phyloP scores from a whole-genome alignment of 75 land plant species.

The Sequoiadendron giganteum region DNA sequence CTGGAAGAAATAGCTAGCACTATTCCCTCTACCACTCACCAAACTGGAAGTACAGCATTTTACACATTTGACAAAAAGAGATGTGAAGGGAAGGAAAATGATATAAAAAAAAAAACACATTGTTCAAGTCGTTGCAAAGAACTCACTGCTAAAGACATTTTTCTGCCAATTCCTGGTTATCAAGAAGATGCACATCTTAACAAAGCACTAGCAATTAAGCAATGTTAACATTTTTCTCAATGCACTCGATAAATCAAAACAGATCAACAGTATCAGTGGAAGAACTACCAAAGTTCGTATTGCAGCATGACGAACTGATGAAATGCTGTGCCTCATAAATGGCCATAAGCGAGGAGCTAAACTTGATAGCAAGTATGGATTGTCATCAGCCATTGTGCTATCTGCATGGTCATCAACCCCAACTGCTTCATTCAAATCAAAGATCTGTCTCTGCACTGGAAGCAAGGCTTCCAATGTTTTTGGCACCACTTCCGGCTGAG shows the following conservation, averaged over 20 bases:
- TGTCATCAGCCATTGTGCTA: conserved; percentile 31
- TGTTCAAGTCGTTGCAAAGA: not conserved
- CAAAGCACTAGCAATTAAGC: not conserved
- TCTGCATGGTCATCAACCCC: conserved; percentile 39
- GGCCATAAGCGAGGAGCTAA: conserved; percentile 96
- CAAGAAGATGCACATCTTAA: not conserved
- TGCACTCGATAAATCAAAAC: not conserved
- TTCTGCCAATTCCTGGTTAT: not conserved
- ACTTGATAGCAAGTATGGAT: conserved; percentile 67
- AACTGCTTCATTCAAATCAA: conserved; percentile 73
- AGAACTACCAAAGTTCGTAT: conserved; percentile 78
- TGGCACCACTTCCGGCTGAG: conserved; percentile 82
- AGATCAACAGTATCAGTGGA: not conserved
- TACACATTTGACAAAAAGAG: conserved; percentile 4
- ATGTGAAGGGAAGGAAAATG: not conserved
- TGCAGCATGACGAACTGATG: conserved; percentile 92
- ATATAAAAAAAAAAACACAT: not conserved
- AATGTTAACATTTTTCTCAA: not conserved
- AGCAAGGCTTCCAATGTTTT: conserved; percentile 27
- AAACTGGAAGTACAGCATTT: conserved; percentile 6
- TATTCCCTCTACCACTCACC: not conserved
- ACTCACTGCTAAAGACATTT: not conserved
- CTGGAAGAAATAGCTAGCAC: not conserved
- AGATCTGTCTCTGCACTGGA: conserved; percentile 27
- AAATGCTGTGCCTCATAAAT: conserved; percentile 96